phyloP scores from a whole-genome alignment of 768 basidiomycete genomes.

The Tulasnella sp. region DNA sequence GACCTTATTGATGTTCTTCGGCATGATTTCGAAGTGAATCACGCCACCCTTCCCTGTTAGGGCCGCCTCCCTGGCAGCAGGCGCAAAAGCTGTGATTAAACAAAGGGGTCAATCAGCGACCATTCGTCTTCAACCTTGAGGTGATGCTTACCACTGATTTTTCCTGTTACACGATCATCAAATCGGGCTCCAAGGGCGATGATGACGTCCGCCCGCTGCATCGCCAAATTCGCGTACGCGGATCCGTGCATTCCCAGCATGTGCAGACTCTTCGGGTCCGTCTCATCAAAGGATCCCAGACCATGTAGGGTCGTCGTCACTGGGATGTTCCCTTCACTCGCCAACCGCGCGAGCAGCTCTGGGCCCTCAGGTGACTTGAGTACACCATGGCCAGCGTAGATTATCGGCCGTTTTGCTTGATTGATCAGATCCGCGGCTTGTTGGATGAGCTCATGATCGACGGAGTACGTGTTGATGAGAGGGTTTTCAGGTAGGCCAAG shows the following conservation, averaged over 20 bases:
- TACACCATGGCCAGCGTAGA: slow-evolving; percentile 90
- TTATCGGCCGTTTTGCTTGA: slow-evolving; percentile 76
- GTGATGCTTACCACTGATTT: slow-evolving; percentile 43
- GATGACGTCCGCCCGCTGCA: slow-evolving; percentile 95
- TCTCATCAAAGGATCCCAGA: slow-evolving; percentile 91
- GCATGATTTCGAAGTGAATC: slow-evolving; percentile 97
- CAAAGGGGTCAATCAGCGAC: background rate
- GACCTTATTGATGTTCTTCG: slow-evolving; percentile 99
- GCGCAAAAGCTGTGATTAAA: slow-evolving; percentile 56
- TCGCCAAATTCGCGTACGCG: slow-evolving; percentile 94
- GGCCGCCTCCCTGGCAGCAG: slow-evolving; percentile 80
- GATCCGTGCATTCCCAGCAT: slow-evolving; percentile 99
- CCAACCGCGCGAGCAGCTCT: slow-evolving; percentile 63
- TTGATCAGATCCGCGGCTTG: slow-evolving; percentile 89
- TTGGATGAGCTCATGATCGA: slow-evolving; percentile 55
- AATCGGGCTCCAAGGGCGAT: slow-evolving; percentile 95
- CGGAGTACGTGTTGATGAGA: slow-evolving; percentile 44
- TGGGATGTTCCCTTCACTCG: slow-evolving; percentile 84
- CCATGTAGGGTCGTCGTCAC: slow-evolving; percentile 96
- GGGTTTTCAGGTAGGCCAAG: slow-evolving; percentile 67
- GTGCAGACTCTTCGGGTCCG: slow-evolving; percentile 69
- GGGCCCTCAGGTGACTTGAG: slow-evolving; percentile 76
- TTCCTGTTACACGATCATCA: slow-evolving; percentile 96
- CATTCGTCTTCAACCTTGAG: background rate
- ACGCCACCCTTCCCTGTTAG: slow-evolving; percentile 82